Evolutionary conservation across 2,329 filamentous ascomycete species (phyloP), one percentile per base, ranked within the genome.

Genomic region (Aureobasidium namibiae): DNA sequence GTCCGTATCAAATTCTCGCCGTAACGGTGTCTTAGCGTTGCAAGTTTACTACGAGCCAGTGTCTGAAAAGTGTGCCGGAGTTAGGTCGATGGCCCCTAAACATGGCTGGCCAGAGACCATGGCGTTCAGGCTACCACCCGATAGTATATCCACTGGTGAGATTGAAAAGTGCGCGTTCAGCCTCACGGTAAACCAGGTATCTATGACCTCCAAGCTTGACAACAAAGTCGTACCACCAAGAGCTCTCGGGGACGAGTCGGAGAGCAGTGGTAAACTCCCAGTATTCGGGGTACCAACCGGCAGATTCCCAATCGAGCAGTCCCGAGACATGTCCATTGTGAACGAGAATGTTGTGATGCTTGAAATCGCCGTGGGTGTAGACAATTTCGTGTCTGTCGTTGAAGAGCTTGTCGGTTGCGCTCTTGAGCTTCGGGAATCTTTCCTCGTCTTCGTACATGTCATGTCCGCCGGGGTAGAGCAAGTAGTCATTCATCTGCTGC

Each of bases 341-440:
- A 39, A 73, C 65, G 11, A 80, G 60, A 46, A 80, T 76, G 61
- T 80, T 80, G 23, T 65, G 64, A n/a, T 69, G 69, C 59, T 71
- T 74, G 9, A 83, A 69, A 64, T 83, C 80, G 3, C 75, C 74
- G 68, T 83, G 79, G 1, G 78, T 78, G 61, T 82, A 77, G 1
- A 77, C 72, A 18, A 49, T 29, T 6, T 21, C 26, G 54, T 42
- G 18, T 59, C 56, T 45, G 11, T 45, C 41, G 9, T 18, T 9
- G 41, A 45, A 45, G 7, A 45, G 41, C 10, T 4, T 13, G 3
- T 45, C 41, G 4, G 16, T 10, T 24, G 21, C 5, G 16, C 16
- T 14, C 14, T 29, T 49, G 26, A 49, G 26, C 9, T 3, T 9
- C 3, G 10, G 21, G 41, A 24, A 45, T 6, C 26, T 16, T 5